Evolutionary conservation across 495 filamentous ascomycete species (phyloP).

Genomic region (Podospora conica): DNA sequence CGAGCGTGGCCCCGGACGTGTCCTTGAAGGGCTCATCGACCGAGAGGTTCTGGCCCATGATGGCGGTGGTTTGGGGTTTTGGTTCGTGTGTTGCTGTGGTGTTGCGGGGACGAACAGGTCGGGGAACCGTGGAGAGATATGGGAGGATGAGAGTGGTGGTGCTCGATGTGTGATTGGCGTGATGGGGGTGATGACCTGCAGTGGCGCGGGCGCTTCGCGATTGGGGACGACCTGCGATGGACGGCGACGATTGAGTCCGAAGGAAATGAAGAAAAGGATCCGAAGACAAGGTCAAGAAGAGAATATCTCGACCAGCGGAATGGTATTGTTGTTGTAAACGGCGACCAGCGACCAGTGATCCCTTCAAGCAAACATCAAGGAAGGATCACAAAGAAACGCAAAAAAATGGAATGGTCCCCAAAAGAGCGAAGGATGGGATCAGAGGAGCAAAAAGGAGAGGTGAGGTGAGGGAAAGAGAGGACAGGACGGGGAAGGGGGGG

Average conservation of each 20-base stretch:
- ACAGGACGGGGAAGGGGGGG: not conserved
- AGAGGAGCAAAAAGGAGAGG: conserved; percentile 3
- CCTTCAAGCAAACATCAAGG: conserved; percentile 5
- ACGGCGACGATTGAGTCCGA: not conserved
- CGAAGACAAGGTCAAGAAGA: conserved; percentile 2
- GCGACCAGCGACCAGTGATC: conserved; percentile 17
- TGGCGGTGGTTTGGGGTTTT: not conserved
- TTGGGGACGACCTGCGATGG: conserved; percentile 3
- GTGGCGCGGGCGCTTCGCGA: not conserved
- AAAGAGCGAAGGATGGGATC: conserved; percentile 2
- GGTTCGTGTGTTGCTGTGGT: not conserved
- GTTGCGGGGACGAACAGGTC: not conserved
- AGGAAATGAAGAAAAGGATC: conserved; percentile 1
- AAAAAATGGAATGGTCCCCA: not conserved
- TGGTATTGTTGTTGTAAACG: not conserved
- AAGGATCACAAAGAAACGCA: conserved; percentile 1
- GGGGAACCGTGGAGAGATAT: not conserved
- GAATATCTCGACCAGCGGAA: conserved; percentile 11
- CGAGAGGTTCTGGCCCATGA: conserved; percentile 32
- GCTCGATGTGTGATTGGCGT: not conserved
- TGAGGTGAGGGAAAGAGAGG: not conserved
- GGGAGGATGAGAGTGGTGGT: not conserved
- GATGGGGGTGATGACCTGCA: not conserved
- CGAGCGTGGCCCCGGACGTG: conserved; percentile 20
- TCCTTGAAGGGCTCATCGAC: conserved; percentile 23